phyloP scores from a whole-genome alignment of 495 filamentous ascomycete genomes.

The Trichoderma asperelloides region DNA sequence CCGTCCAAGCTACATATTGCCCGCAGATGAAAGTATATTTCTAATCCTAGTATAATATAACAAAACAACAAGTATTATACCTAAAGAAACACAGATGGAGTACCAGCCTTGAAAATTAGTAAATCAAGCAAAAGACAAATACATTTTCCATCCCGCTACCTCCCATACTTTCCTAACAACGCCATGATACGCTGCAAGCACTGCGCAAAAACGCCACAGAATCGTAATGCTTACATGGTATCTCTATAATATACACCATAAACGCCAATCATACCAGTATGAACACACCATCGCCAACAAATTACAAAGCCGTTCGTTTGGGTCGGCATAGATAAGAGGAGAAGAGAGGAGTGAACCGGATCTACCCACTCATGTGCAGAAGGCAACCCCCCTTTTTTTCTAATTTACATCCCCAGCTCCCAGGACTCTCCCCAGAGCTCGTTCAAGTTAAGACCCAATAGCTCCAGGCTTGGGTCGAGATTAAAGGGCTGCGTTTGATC shows the following conservation, averaged over 20 bases:
- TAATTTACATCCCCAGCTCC: slow-evolving; percentile 12
- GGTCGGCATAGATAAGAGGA: neutral
- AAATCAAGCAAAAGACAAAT: no score
- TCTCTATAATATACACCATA: slow-evolving; percentile 7
- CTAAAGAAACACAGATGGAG: no score
- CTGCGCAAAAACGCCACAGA: neutral
- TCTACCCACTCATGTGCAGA: neutral
- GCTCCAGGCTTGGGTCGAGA: slow-evolving; percentile 21
- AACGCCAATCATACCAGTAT: neutral
- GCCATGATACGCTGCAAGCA: neutral
- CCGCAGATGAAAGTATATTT: no score
- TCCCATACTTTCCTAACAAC: neutral
- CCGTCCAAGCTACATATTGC: no score
- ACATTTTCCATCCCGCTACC: no score
- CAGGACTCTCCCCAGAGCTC: slow-evolving; percentile 24
- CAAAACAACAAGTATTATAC: no score
- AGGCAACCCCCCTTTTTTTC: neutral
- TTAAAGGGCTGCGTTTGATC: slow-evolving; percentile 14
- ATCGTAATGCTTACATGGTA: slow-evolving; percentile 7
- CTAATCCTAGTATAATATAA: no score
- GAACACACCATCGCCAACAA: neutral
- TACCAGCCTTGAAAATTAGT: no score
- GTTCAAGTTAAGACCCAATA: slow-evolving; percentile 24
- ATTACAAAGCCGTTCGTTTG: neutral
- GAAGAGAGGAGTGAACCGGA: neutral